Percentiles rank a stretch among this genome's conserved stretches.
Conservation (phyloP, 805 yeast genomes). For the Ogataea paradorogensis region DNA sequence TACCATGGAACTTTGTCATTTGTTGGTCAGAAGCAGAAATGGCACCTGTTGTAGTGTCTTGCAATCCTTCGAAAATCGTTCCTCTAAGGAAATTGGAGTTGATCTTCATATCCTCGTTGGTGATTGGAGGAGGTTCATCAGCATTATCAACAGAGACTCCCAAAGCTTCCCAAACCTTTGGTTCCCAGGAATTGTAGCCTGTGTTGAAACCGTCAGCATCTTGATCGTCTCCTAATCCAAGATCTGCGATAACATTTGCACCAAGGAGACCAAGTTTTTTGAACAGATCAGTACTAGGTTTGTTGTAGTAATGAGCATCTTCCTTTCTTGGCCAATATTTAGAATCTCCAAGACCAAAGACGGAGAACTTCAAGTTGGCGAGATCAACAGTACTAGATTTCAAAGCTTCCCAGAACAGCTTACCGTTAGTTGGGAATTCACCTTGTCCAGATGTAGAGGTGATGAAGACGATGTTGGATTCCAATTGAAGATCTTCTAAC, state of each 20-base stretch:
- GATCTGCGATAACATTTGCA: constrained; percentile 65
- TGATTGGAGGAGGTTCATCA: constrained; percentile 86
- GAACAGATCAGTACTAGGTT: constrained; percentile 75
- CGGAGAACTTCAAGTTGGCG: constrained; percentile 53
- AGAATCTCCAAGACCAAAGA: constrained; percentile 78
- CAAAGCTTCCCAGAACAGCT: constrained; percentile 69
- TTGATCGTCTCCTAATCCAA: constrained; percentile 95
- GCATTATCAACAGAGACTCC: constrained; percentile 87
- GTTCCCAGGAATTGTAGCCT: constrained; percentile 87
- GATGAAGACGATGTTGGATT: constrained; percentile 65
- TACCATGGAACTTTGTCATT: constrained; percentile 95
- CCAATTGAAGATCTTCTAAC: constrained; percentile 69
- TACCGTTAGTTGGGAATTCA: constrained; percentile 82
- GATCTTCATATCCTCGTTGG: constrained; percentile 93
- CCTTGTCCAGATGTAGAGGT: constrained; percentile 85
- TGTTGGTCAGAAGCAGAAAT: constrained; percentile 90
- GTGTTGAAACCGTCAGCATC: constrained; percentile 95
- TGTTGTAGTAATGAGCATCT: constrained; percentile 90
- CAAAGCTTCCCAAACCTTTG: constrained; percentile 77
- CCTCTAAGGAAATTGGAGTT: constrained; percentile 88
- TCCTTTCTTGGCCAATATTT: constrained; percentile 97
- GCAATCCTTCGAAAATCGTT: constrained; percentile 82
- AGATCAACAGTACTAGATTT: constrained; percentile 68
- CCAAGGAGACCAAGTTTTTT: constrained; percentile 67
- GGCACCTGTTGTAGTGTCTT: constrained; percentile 84